phyloP scores from a whole-genome alignment of 305 asterid genomes.

The Nicotiana rustica region DNA sequence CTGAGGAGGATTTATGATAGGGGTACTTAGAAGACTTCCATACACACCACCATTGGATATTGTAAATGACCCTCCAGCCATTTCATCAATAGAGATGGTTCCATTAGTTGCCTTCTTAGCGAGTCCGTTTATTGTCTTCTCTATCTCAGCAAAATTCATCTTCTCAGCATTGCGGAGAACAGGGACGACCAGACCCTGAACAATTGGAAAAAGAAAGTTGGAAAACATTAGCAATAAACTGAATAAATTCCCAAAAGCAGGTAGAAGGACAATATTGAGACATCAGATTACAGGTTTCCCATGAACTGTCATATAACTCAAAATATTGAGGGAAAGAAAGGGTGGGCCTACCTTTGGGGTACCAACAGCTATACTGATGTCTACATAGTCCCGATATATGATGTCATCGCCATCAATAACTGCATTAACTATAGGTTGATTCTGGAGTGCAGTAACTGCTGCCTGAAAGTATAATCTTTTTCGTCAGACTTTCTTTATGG shows the following conservation, averaged over 20 bases:
- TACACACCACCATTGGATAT: constrained; percentile 98
- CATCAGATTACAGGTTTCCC: background rate
- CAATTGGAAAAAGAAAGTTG: constrained; percentile 26
- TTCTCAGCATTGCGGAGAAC: constrained; percentile 85
- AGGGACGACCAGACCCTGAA: constrained; percentile 97
- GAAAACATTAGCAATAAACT: background rate
- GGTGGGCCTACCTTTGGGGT: constrained; percentile 41
- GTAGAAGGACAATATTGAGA: background rate
- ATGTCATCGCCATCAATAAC: constrained; percentile 45
- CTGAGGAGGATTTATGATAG: constrained; percentile 99
- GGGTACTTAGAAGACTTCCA: constrained; percentile 98
- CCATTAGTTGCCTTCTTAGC: constrained; percentile 94
- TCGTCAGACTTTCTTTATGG: background rate
- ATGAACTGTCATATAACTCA: background rate
- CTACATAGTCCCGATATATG: constrained; percentile 43
- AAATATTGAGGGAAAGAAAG: constrained; percentile 16
- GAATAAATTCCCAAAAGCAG: constrained; percentile 13
- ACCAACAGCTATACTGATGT: constrained; percentile 47
- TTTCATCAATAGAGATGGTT: constrained; percentile 95
- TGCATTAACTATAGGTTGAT: constrained; percentile 45
- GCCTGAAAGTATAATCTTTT: constrained; percentile 38
- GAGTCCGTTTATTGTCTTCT: constrained; percentile 83
- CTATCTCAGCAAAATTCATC: constrained; percentile 97
- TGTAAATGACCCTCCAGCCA: constrained; percentile 98
- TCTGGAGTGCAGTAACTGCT: constrained; percentile 44